Conservation (phyloP, 371 early-diverging fungal species). For the Mucor velutinosus region DNA sequence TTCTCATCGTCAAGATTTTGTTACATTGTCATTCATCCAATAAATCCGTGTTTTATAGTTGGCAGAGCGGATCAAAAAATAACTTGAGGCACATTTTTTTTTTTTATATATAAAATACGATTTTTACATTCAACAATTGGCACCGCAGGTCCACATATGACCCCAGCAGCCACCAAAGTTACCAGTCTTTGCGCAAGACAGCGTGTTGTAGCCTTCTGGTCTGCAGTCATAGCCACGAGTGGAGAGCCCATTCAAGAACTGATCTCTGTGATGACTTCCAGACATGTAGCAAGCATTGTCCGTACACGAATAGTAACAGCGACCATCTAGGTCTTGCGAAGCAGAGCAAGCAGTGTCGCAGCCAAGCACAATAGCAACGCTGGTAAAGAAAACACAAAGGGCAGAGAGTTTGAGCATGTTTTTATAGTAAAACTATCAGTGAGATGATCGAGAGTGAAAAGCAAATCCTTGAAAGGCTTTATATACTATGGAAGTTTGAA, state of each 20-base stretch:
- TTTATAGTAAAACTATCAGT: not conserved
- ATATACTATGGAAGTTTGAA: not conserved
- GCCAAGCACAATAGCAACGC: not conserved
- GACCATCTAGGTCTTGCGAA: not conserved
- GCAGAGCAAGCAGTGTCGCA: constrained; percentile 11
- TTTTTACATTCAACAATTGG: not conserved
- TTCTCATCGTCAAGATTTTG: not conserved
- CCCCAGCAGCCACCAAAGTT: constrained; percentile 1
- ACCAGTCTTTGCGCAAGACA: constrained; percentile 4
- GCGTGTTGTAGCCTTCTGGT: not conserved
- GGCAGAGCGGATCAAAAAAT: not conserved
- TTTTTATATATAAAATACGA: too few relatives aligned
- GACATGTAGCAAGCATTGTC: constrained; percentile 1
- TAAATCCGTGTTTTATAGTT: not conserved
- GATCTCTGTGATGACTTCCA: not conserved
- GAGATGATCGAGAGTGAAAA: not conserved
- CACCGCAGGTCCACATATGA: constrained; percentile 10
- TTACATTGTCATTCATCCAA: not conserved
- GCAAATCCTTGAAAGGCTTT: not conserved
- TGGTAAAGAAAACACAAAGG: not conserved
- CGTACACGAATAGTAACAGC: constrained; percentile 7
- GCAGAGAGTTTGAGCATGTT: not conserved
- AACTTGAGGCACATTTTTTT: too few relatives aligned
- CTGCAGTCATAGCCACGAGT: not conserved
- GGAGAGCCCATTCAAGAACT: constrained; percentile 1